These are phyloP conservation scores for Starmera caribaea DNA, from an alignment of 805 yeast genomes.

Conservation along the genomic window DNA sequence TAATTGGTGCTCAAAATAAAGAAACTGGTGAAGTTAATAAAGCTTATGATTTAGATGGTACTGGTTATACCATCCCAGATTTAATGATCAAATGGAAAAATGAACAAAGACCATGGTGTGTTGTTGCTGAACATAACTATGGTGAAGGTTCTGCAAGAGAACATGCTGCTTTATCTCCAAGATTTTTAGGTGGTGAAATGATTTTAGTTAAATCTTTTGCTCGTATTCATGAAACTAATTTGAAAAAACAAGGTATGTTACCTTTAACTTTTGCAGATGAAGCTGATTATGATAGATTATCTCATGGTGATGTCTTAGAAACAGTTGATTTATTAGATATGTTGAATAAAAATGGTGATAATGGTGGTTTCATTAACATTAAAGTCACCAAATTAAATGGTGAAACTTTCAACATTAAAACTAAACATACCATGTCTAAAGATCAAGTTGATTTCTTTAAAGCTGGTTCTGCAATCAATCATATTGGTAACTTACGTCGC, in stretches of 20 bases:
- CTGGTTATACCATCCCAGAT: constrained; percentile 78
- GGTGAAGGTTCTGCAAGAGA: constrained; percentile 99
- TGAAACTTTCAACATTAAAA: constrained; percentile 52
- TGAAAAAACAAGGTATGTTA: constrained; percentile 96
- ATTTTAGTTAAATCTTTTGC: constrained; percentile 93
- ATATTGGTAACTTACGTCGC: constrained; percentile 57
- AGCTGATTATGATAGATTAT: constrained; percentile 73
- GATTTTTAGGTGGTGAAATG: constrained; percentile 86
- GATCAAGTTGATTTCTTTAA: constrained; percentile 95
- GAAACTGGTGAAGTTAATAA: constrained; percentile 95
- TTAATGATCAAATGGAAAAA: constrained; percentile 93
- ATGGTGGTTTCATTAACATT: constrained; percentile 72
- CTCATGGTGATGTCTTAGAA: constrained; percentile 68
- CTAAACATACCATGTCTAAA: constrained; percentile 93
- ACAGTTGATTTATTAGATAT: constrained; percentile 68
- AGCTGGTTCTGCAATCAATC: constrained; percentile 95
- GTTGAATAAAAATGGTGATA: constrained; percentile 74
- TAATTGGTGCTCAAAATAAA: constrained; percentile 93
- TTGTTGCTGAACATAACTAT: constrained; percentile 94
- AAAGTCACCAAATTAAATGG: constrained; percentile 72
- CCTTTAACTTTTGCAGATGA: constrained; percentile 91
- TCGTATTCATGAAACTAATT: constrained; percentile 95
- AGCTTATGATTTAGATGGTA: constrained; percentile 81
- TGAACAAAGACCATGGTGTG: constrained; percentile 81
- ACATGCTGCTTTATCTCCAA: constrained; percentile 94